Percentiles rank a stretch among this genome's conserved stretches.
phyloP scores from a whole-genome alignment of 306 rosid genomes.

The Herpetospermum pedunculosum region DNA sequence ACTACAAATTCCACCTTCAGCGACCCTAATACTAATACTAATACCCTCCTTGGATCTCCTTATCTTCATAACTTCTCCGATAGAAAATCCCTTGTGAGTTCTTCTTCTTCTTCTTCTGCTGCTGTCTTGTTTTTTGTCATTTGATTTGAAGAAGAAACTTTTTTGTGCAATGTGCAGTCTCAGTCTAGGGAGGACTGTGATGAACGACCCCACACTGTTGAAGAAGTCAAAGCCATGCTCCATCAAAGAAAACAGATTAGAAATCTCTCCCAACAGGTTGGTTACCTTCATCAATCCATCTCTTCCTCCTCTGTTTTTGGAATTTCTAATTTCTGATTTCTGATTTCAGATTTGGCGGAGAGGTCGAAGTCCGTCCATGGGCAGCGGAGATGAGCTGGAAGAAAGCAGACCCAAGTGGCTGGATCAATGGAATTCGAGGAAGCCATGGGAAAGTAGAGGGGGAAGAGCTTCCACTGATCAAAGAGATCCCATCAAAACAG shows the following conservation, averaged over 20 bases:
- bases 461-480: constrained; percentile 90
- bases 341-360: constrained; percentile 47
- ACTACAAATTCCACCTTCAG: constrained; percentile 67
- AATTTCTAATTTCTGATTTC: background rate
- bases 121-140: no score
- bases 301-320: background rate
- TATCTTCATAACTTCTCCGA: constrained; percentile 64
- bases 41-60: constrained; percentile 20
- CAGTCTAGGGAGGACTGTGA: constrained; percentile 96
- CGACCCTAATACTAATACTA: no score
- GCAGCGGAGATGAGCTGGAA: constrained; percentile 74
- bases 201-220: constrained; percentile 72
- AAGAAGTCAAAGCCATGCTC: constrained; percentile 92
- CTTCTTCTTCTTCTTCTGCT: no score
- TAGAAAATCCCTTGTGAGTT: constrained; percentile 73
- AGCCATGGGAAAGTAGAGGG: constrained; percentile 74
- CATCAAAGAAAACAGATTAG: constrained; percentile 69
- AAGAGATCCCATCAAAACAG: constrained; percentile 72
- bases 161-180: constrained; percentile 1
- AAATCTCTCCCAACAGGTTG: constrained; percentile 76
- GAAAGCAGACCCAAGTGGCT: constrained; percentile 79
- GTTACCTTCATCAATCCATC: background rate
- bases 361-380: constrained; percentile 69
- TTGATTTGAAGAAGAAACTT: background rate
- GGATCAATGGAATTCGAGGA: constrained; percentile 68